Evolutionary conservation across 345 rosid species (phyloP), one percentile per base, ranked within the genome.

Genomic region (Eucalyptus pauciflora): DNA sequence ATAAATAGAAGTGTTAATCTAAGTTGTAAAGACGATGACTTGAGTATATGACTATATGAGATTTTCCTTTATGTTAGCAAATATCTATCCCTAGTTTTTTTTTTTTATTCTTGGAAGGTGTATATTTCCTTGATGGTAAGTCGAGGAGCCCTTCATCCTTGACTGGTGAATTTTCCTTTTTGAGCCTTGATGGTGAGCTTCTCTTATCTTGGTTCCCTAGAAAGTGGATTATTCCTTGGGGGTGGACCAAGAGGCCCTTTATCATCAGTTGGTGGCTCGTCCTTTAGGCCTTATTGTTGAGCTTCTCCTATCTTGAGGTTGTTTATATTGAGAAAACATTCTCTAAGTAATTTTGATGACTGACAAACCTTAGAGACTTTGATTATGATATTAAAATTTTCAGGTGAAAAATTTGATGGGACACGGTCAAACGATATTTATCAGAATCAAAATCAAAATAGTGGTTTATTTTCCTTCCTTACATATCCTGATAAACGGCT

Each of bases 381-480:
- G 25, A 52, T 52, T 52, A 0, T 20, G 2, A 52, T 52, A 52
- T 20, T 52, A 52, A 52, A 25, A 52, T 52, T 52, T 52, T 52
- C 10, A 52, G 1, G 58, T 52, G 58, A 52, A 52, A 52, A 52
- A 52, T 52, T 2, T 52, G 1, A 52, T 52, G 4, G 58, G 58
- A 52, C 1, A 3, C 8, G 58, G 25, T 52, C 4, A 52, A 0
- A 20, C 2, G 1, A 52, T 52, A 10, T 52, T 52, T 52, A 52
- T 18, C 2, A 52, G 10, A 52, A 52, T 18, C 1, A 3, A 1
- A 52, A 18, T 52, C 1, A 3, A 1, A 52, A 52, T 52, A 0
- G 58, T 52, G 25, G 58, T 52, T 52, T 52, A 52, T 18, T 52
- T 52, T 52, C 25, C 58, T 52, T 52, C 58, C 25, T 18, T 20